Base-by-base conservation (phyloP, 495 filamentous ascomycete species). In the Aspergillus heteromorphus region DNA sequence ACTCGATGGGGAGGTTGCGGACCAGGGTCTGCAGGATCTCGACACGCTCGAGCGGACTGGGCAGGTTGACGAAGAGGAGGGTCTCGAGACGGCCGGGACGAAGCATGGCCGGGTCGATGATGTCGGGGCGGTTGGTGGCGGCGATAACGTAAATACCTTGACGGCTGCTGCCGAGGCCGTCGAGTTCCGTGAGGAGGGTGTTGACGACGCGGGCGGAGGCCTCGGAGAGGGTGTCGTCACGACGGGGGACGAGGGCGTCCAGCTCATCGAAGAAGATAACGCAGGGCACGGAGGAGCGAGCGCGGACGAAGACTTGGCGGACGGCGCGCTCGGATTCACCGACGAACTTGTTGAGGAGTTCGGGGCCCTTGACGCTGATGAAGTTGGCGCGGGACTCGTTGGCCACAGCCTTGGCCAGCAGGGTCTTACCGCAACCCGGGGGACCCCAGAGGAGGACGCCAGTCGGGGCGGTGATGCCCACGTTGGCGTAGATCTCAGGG, bases 181-280 rank as follows among this genome's bases (percentile, higher is more conserved):
- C 93, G 0, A 98, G 79, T 69, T 98, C 93, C 1, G 93, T 97
- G n/a, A 98, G 83, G 0, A 98, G 77, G 11, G 93, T 95, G 67
- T 97, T 98, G 54, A 98, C 93, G 17, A 98, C 90, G 40, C 93
- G 82, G 9, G 90, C 84, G 47, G 86, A 89, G 29, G 88, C 85
- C 65, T 97, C 91, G 13, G 86, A 88, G 9, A 90, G 78, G 4
- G 83, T 83, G 54, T 90, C 87, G 61, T 91, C 89, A 40, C 93
- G 85, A 36, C 82, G 83, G 1, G 95, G 92, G 0, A 92, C 91
- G 5, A 98, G 77, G 4, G 93, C 91, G 62, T 98, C 93, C 29
- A 98, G 77, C 68, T 98, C 93, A 70, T 98, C 93, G 67, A 98
- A 97, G 80, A 98, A 97, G 54, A 98, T 85, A 45, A 98, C 88